Evolutionary conservation across 1,139 yeast species (phyloP).

Genomic region (Candida sp.): DNA sequence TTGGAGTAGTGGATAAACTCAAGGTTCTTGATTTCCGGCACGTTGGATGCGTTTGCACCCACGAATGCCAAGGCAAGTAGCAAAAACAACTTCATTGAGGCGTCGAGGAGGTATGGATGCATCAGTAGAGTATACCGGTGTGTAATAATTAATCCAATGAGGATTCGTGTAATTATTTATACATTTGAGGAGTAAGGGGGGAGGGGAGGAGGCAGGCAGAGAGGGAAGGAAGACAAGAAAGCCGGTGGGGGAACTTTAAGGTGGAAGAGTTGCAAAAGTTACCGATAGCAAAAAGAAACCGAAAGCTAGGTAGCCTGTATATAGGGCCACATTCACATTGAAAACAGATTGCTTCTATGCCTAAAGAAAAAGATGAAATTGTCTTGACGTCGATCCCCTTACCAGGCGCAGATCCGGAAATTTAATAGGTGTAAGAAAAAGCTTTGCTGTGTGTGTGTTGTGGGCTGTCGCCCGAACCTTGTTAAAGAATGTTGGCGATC

Average conservation of each 20-base stretch:
- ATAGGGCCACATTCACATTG: not conserved
- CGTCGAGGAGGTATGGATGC: too few species aligned
- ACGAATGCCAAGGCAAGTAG: not conserved
- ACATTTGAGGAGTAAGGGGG: not conserved
- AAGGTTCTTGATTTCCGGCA: slow-evolving; percentile 6
- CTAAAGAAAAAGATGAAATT: not conserved
- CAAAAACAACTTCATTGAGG: not conserved
- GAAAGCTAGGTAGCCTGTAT: not conserved
- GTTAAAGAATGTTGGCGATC: not conserved
- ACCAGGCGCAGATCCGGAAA: not conserved
- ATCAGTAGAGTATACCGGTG: not conserved
- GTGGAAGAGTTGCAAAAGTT: not conserved
- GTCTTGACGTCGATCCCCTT: not conserved
- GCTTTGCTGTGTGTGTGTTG: too few species aligned
- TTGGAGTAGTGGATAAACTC: slow-evolving; percentile 5
- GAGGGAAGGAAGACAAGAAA: not conserved
- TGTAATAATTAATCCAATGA: not conserved
- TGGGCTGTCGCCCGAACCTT: too few species aligned
- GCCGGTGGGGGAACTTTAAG: not conserved
- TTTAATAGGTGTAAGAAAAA: not conserved
- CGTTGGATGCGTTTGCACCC: slow-evolving; percentile 8
- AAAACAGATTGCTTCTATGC: not conserved
- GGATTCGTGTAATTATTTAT: not conserved
- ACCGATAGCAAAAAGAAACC: not conserved
- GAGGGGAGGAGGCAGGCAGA: not conserved